These are phyloP conservation scores for Picochlorum sp. DNA, from an alignment of 139 green algal genomes.

Conservation along the genomic window DNA sequence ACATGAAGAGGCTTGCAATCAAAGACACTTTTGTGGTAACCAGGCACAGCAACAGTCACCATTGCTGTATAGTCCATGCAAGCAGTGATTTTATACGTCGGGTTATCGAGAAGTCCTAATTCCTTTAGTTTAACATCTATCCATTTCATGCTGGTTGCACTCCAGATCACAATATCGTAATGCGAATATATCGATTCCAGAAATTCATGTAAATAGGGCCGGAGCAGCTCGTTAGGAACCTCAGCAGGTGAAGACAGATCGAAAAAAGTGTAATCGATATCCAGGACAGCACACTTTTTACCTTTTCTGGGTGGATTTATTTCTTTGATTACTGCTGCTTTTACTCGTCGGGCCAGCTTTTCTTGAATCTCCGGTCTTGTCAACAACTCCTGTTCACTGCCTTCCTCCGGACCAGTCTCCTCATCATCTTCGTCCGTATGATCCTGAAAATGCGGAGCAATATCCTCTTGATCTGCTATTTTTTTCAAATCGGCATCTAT, in stretches of 20 bases:
- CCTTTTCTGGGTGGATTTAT: conserved; percentile 63
- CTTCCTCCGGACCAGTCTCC: conserved; percentile 24
- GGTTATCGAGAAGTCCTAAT: conserved; percentile 71
- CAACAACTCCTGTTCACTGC: conserved; percentile 10
- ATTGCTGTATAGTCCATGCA: conserved; percentile 71
- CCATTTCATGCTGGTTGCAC: conserved; percentile 82
- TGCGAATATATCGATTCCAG: conserved; percentile 54
- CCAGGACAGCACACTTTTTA: conserved; percentile 85
- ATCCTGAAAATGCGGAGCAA: conserved; percentile 61
- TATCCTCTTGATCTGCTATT: conserved; percentile 29
- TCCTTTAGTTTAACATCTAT: conserved; percentile 66
- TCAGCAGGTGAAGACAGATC: conserved; percentile 78
- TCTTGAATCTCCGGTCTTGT: conserved; percentile 39
- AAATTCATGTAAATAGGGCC: conserved; percentile 84
- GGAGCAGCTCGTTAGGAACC: conserved; percentile 68
- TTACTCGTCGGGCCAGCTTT: conserved; percentile 42
- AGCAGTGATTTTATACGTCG: conserved; percentile 63
- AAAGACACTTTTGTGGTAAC: conserved; percentile 42
- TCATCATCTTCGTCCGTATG: conserved; percentile 65
- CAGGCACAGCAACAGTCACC: conserved; percentile 54
- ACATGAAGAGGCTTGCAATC: conserved; percentile 92
- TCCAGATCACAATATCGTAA: conserved; percentile 91
- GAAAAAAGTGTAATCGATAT: conserved; percentile 98
- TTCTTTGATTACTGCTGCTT: conserved; percentile 2
- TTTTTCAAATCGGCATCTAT: conserved; percentile 45